phyloP scores from a whole-genome alignment of 1,139 yeast genomes.

The Candida buenavistaensis region DNA sequence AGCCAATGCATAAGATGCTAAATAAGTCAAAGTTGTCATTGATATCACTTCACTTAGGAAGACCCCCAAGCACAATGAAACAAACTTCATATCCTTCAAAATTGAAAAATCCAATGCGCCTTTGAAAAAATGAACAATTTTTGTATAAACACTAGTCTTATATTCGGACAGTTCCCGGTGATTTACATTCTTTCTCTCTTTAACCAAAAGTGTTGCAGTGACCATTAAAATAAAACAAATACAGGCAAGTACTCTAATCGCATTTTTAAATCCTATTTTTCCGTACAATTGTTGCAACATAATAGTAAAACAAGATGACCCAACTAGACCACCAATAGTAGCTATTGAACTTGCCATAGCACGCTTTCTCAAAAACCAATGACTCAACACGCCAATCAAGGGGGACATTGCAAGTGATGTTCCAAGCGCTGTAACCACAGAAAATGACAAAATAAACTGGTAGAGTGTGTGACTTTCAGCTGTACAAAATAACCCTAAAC shows the following conservation, averaged over 20 bases:
- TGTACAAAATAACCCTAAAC: conserved; percentile 51
- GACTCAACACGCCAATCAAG: conserved; percentile 57
- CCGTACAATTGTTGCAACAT: conserved; percentile 49
- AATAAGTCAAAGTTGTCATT: conserved; percentile 50
- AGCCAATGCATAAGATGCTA: conserved; percentile 50
- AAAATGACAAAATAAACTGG: conserved; percentile 62
- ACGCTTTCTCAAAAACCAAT: conserved; percentile 57
- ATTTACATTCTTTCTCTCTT: conserved; percentile 31
- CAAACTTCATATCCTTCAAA: conserved; percentile 40
- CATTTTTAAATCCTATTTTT: conserved; percentile 60
- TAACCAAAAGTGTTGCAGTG: conserved; percentile 40
- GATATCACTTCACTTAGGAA: conserved; percentile 50
- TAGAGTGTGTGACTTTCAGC: conserved; percentile 53
- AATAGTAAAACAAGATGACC: conserved; percentile 61
- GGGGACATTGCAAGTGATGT: conserved; percentile 61
- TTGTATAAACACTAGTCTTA: not conserved
- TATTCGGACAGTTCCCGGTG: conserved; percentile 1
- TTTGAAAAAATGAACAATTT: conserved; percentile 19
- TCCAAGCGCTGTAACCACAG: conserved; percentile 57
- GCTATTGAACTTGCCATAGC: conserved; percentile 59
- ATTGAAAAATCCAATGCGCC: conserved; percentile 41
- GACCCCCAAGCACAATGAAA: conserved; percentile 41
- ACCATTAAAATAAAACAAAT: conserved; percentile 41
- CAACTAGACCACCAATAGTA: conserved; percentile 62
- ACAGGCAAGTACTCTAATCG: conserved; percentile 57